Conservation (phyloP, 352 stramenopile genomes). For the Globisporangium splendens region DNA sequence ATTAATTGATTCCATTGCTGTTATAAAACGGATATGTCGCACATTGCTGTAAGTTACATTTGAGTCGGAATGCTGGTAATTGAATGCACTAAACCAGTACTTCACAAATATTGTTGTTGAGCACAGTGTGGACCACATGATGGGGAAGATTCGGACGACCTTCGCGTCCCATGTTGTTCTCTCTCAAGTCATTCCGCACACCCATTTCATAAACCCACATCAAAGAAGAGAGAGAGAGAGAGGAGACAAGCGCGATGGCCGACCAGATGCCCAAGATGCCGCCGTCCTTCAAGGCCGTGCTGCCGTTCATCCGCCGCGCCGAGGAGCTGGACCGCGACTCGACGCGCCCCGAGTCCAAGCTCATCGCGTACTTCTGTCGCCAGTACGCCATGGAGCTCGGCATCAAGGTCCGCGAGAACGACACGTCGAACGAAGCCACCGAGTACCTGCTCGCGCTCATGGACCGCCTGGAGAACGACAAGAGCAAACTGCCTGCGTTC, state of each 20-base stretch:
- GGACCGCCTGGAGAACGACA: constrained; percentile 90
- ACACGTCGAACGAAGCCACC: constrained; percentile 76
- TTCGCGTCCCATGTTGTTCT: constrained; percentile 11
- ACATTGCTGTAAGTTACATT: too few species aligned
- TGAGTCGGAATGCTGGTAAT: background rate
- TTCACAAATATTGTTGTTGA: background rate
- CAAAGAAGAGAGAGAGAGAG: constrained; percentile 13
- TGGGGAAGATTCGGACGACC: constrained; percentile 1
- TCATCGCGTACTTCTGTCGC: constrained; percentile 94
- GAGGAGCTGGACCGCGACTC: constrained; percentile 94
- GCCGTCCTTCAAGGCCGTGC: constrained; percentile 91
- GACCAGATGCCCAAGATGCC: constrained; percentile 80
- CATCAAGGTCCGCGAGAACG: constrained; percentile 84
- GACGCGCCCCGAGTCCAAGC: constrained; percentile 87
- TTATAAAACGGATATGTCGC: too few species aligned
- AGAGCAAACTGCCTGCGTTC: constrained; percentile 87
- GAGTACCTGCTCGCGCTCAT: constrained; percentile 89
- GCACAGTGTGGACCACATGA: constrained; percentile 1
- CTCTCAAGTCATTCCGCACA: constrained; percentile 4
- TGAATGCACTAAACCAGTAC: background rate
- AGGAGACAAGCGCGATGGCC: constrained; percentile 27
- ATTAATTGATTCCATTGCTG: too few species aligned
- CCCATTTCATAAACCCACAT: constrained; percentile 8
- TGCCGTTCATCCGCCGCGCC: constrained; percentile 91
- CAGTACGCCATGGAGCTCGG: constrained; percentile 88